Evolutionary conservation across 1,284 basidiomycete genomes (phyloP).

Genomic region (Leccinum solheimii): DNA sequence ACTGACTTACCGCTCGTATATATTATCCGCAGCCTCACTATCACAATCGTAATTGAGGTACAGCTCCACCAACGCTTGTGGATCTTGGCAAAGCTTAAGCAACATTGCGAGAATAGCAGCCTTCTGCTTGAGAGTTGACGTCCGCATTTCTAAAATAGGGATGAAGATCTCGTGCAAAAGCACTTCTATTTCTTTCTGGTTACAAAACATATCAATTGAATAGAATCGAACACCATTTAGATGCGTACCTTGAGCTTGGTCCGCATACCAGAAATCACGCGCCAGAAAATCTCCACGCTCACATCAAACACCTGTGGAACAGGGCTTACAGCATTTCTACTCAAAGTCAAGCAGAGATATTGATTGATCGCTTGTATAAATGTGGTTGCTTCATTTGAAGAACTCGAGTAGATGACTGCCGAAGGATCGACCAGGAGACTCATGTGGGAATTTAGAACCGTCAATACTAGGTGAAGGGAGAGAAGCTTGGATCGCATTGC

Average conservation of each 20-base stretch:
- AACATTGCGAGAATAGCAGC: constrained; percentile 86
- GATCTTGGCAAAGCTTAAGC: constrained; percentile 87
- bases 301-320: constrained; percentile 98
- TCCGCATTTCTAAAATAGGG: constrained; percentile 98
- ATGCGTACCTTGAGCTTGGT: constrained; percentile 85
- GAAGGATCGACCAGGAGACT: constrained; percentile 82
- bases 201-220: constrained; percentile 4
- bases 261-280: constrained; percentile 89
- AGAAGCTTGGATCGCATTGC: constrained; percentile 95
- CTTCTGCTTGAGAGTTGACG: constrained; percentile 93
- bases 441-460: constrained; percentile 91
- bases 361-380: constrained; percentile 94
- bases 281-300: constrained; percentile 98
- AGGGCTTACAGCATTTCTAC: constrained; percentile 93
- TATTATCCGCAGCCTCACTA: constrained; percentile 88
- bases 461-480: constrained; percentile 89
- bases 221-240: not conserved
- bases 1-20: constrained; percentile 81
- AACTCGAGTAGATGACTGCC: constrained; percentile 86
- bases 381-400: constrained; percentile 80
- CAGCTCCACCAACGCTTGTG: constrained; percentile 93
- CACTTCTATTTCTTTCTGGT: constrained; percentile 98
- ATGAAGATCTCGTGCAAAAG: constrained; percentile 98
- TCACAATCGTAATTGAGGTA: constrained; percentile 99
- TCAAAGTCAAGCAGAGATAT: constrained; percentile 91